Percentiles rank a stretch among this genome's conserved stretches.
Evolutionary conservation across 352 stramenopile species (phyloP).

Genomic region (Nothophytophthora sp.): DNA sequence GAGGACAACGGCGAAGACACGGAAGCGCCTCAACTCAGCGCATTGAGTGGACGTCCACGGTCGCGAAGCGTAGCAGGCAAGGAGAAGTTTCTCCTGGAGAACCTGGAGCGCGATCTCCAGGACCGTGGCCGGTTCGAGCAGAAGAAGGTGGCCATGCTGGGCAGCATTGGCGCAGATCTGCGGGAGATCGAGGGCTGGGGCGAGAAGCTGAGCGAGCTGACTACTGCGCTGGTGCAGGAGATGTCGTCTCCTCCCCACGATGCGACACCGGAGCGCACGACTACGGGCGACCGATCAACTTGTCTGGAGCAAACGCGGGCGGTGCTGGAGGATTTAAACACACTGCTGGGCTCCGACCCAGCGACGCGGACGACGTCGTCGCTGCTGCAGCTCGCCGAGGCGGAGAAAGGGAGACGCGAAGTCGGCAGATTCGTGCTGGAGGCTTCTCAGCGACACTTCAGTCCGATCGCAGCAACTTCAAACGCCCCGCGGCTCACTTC

Average conservation of each 20-base stretch:
- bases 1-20: not conserved
- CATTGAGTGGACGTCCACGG: conserved; percentile 21
- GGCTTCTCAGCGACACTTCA: conserved; percentile 37
- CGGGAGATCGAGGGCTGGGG: conserved; percentile 45
- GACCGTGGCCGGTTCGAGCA: conserved; percentile 26
- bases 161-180: conserved; percentile 21
- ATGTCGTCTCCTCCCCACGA: conserved; percentile 23
- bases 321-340: conserved; percentile 39
- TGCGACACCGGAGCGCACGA: conserved; percentile 13
- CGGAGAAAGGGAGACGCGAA: conserved; percentile 57
- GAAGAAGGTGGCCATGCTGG: conserved; percentile 21
- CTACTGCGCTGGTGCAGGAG: conserved; percentile 33
- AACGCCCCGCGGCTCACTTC: not conserved
- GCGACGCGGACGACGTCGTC: conserved; percentile 51
- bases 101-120: conserved; percentile 41
- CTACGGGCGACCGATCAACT: conserved; percentile 11
- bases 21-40: conserved; percentile 14
- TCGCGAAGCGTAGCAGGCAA: conserved; percentile 24
- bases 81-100: conserved; percentile 44
- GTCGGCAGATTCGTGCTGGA: conserved; percentile 52
- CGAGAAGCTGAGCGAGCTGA: conserved; percentile 24
- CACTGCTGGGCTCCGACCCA: conserved; percentile 42
- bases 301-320: conserved; percentile 27
- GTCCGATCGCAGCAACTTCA: not conserved
- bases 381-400: conserved; percentile 42